Evolutionary conservation across 306 rosid genomes (phyloP).

Genomic region (Elaeagnus macrophylla): DNA sequence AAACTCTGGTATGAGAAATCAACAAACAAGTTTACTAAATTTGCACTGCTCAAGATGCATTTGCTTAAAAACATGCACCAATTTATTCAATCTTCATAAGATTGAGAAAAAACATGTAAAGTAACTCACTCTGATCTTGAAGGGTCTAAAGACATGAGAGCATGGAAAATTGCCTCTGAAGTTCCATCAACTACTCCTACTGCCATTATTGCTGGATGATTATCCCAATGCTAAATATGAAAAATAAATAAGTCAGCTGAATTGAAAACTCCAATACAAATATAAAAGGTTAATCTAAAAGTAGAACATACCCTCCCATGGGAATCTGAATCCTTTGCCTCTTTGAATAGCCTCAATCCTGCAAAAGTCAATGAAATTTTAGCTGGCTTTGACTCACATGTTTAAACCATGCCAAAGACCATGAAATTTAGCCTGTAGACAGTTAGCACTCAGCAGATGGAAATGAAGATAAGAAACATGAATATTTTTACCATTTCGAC

Average conservation of each 20-base stretch:
- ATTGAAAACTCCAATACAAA: slow-evolving; percentile 13
- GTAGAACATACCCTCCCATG: slow-evolving; percentile 44
- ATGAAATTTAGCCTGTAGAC: slow-evolving; percentile 10
- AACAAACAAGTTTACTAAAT: too few relatives aligned
- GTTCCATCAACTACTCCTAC: slow-evolving; percentile 75
- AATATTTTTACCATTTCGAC: slow-evolving; percentile 64
- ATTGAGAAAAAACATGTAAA: too few relatives aligned
- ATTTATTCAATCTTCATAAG: too few relatives aligned
- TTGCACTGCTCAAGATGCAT: slow-evolving; percentile 6
- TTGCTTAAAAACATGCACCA: too few relatives aligned
- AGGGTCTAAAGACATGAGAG: slow-evolving; percentile 75
- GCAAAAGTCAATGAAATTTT: slow-evolving; percentile 26
- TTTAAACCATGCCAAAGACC: slow-evolving; percentile 15
- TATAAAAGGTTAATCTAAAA: slow-evolving; percentile 9
- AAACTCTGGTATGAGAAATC: slow-evolving; percentile 17
- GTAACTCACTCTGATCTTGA: slow-evolving; percentile 94
- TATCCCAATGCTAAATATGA: slow-evolving; percentile 56
- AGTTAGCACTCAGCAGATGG: slow-evolving; percentile 8
- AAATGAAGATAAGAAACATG: slow-evolving; percentile 9
- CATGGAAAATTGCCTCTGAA: slow-evolving; percentile 71
- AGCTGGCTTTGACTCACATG: too few relatives aligned
- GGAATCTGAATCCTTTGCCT: slow-evolving; percentile 63
- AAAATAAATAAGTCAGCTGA: not conserved
- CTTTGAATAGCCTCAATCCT: slow-evolving; percentile 86
- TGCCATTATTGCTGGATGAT: slow-evolving; percentile 86